Evolutionary conservation across 495 filamentous ascomycete species (phyloP).

Genomic region (Aspergillus sclerotiicarbonarius): DNA sequence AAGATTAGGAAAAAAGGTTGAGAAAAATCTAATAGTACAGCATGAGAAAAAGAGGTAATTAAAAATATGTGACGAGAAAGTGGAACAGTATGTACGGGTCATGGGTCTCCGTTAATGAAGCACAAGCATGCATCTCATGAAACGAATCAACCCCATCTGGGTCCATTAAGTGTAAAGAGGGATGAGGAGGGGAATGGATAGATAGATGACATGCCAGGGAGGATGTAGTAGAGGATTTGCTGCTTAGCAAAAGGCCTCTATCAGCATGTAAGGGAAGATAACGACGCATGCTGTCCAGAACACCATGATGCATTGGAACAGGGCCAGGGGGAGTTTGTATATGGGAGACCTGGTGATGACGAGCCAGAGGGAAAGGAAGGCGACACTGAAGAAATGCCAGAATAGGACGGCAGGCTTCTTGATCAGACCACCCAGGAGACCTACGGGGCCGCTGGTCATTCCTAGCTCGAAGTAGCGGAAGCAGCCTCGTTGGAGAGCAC

Average conservation of each 20-base stretch:
- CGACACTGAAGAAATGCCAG: constrained; percentile 92
- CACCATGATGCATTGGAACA: constrained; percentile 62
- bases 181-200: background rate
- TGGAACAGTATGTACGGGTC: background rate
- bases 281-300: constrained; percentile 88
- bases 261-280: constrained; percentile 75
- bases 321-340: constrained; percentile 56
- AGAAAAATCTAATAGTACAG: constrained; percentile 1
- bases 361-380: constrained; percentile 84
- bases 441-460: constrained; percentile 71
- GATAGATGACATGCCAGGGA: background rate
- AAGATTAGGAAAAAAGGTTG: background rate
- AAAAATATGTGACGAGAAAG: constrained; percentile 6
- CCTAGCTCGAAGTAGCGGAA: constrained; percentile 90
- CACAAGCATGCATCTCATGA: background rate
- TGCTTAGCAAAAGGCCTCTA: constrained; percentile 32
- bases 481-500: constrained; percentile 82
- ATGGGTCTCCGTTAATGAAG: background rate
- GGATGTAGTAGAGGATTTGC: background rate
- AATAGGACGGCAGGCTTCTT: constrained; percentile 74
- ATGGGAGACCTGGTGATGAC: constrained; percentile 57
- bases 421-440: constrained; percentile 81
- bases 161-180: background rate
- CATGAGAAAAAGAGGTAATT: background rate
- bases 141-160: background rate